phyloP scores from a whole-genome alignment of 139 green algal species.

The Chlamydomonas eustigma region DNA sequence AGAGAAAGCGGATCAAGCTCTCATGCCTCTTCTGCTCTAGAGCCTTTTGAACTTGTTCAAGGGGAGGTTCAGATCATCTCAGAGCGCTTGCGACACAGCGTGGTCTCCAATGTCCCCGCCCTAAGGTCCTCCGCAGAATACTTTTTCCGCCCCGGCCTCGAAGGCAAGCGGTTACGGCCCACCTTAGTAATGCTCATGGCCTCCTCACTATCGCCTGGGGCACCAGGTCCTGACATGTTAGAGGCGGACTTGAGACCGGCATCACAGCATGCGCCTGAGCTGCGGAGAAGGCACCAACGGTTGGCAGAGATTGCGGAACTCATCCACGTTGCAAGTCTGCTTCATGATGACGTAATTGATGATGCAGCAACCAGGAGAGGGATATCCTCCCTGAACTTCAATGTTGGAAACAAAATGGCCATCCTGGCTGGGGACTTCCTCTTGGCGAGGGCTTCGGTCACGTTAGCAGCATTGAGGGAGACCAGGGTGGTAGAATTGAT shows the following conservation, averaged over 20 bases:
- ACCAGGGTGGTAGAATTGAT: conserved; percentile 86
- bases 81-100: conserved; percentile 69
- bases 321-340: conserved; percentile 90
- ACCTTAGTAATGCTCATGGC: conserved; percentile 74
- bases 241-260: conserved; percentile 52
- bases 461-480: conserved; percentile 84
- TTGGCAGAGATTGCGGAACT: conserved; percentile 96
- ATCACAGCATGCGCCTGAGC: conserved; percentile 47
- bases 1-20: too few species aligned
- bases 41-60: conserved; percentile 8
- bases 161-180: conserved; percentile 75
- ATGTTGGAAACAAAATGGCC: conserved; percentile 80
- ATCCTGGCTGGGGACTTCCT: conserved; percentile 98
- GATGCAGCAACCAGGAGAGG: conserved; percentile 79
- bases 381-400: conserved; percentile 74
- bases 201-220: conserved; percentile 54
- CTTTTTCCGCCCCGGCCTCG: conserved; percentile 62
- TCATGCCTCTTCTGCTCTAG: too few species aligned
- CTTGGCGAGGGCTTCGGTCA: conserved; percentile 87
- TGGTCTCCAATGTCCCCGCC: conserved; percentile 78
- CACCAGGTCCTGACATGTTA: conserved; percentile 14
- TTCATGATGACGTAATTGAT: conserved; percentile 98
- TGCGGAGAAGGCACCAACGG: conserved; percentile 81
- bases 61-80: conserved; percentile 74
- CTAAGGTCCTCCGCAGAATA: conserved; percentile 54